Evolutionary conservation across 148 eudicot species (phyloP), one percentile per base, ranked within the genome.

Genomic region (Vaccinium corymbosum): DNA sequence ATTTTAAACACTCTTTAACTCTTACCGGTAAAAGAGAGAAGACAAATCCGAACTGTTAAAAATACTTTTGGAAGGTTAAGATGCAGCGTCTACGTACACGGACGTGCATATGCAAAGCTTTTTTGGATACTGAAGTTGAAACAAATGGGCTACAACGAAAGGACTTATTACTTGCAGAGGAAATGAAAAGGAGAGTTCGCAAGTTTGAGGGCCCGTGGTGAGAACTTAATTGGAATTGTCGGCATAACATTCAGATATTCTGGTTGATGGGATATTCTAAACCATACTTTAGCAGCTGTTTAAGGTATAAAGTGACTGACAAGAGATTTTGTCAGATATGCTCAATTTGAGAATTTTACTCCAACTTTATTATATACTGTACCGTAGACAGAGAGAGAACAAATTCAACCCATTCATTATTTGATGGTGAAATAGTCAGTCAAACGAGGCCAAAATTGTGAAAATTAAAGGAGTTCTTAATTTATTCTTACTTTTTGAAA

Each of bases 401-500:
- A 80, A 61, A 51, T 81, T 81, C 61, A 81, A 68, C 74, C 57
- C 83, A 46, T 14, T 49, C 51, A 80, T 62, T 80, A 42, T 48
- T 27, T 52, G 62, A 78, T 32, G 68, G 49, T 22, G 68, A 56
- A 29, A 56, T 11, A 56, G 81, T 55, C 81, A 79, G 81, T 55
- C 81, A 79, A 79, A 56, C 6, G 46, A 4, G 6, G 46, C 5
- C 7, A 4, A 42, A 4, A 38, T 20, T 79, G 49, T 15, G 57
- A 12, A 50, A 76, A 56, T 79, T 17, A 6, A 9, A n/a, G 3
- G 55, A 64, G 16, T 48, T 22, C 57, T 35, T 35, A 35, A 35
- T 62, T 32, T 53, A 25, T 6, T 64, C 25, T 22, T 49, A 38
- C 73, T 8, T 81, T 81, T 25, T 81, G 20, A 32, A 25, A 17